Evolutionary conservation across 2,329 filamentous ascomycete species (phyloP).

Genomic region (Talaromyces piceae): DNA sequence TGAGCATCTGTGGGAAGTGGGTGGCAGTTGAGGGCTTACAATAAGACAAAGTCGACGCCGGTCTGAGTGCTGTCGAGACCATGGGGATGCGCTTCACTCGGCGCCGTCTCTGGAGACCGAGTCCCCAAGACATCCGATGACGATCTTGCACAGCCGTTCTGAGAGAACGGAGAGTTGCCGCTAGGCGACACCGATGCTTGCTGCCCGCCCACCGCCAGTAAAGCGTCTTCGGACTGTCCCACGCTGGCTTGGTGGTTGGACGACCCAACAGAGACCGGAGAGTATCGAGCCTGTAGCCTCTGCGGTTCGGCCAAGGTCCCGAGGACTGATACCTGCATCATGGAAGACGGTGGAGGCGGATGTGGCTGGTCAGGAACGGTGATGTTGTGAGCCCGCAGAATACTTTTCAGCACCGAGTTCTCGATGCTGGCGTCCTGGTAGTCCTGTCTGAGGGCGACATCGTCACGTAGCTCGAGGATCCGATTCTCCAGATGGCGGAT

Average conservation of each 20-base stretch:
- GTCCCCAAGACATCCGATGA: background rate
- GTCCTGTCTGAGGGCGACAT: slow-evolving; percentile 13
- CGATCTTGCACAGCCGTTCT: background rate
- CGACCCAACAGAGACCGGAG: background rate
- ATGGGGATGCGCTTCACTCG: slow-evolving; percentile 16
- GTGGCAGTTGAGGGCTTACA: slow-evolving; percentile 9
- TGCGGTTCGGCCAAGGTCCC: background rate
- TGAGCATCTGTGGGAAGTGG: background rate
- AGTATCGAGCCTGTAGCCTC: background rate
- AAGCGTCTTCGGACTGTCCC: background rate
- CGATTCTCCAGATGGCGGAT: slow-evolving; percentile 22
- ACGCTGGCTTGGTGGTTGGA: background rate
- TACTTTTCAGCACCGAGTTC: slow-evolving; percentile 16
- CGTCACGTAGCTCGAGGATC: slow-evolving; percentile 19
- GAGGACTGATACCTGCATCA: background rate
- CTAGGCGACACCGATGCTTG: background rate
- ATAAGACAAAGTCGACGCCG: slow-evolving; percentile 25
- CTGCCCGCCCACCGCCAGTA: background rate
- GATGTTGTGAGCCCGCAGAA: slow-evolving; percentile 16
- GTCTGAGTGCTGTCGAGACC: slow-evolving; percentile 22
- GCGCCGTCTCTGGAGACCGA: background rate
- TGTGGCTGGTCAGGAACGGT: background rate
- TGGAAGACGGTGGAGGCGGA: background rate
- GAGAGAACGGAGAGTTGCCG: background rate
- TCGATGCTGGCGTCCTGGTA: slow-evolving; percentile 13